Evolutionary conservation across 2,329 filamentous ascomycete genomes (phyloP).

Genomic region (Trichoderma simmonsii): DNA sequence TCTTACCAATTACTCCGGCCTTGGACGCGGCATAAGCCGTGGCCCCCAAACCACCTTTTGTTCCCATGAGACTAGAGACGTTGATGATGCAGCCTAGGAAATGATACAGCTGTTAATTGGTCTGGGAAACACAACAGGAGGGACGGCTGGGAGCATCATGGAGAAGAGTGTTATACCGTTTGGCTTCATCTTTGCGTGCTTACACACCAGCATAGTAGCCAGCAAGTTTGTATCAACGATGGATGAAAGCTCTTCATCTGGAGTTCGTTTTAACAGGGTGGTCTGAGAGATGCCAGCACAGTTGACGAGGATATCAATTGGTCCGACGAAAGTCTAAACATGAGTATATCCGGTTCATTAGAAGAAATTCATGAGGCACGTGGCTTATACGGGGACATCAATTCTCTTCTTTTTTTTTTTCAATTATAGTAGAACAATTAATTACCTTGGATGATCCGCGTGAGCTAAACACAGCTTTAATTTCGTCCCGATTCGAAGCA

Average conservation of each 20-base stretch:
- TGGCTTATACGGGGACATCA: neutral
- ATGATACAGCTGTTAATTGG: neutral
- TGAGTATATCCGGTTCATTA: neutral
- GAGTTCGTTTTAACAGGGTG: conserved; percentile 58
- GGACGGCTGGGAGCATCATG: neutral
- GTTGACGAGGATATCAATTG: conserved; percentile 66
- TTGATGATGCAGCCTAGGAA: conserved; percentile 71
- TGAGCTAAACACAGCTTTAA: conserved; percentile 32
- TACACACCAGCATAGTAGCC: conserved; percentile 62
- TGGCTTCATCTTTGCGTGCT: conserved; percentile 37
- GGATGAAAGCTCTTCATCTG: conserved; percentile 47
- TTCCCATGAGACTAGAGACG: conserved; percentile 70
- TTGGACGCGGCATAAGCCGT: conserved; percentile 77
- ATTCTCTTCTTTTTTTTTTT: neutral
- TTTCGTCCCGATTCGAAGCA: conserved; percentile 28
- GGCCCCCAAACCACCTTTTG: conserved; percentile 66
- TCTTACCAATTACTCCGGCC: conserved; percentile 68
- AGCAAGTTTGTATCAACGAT: conserved; percentile 69
- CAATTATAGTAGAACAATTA: neutral
- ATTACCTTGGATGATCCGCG: conserved; percentile 20
- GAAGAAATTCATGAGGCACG: neutral
- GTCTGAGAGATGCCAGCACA: conserved; percentile 71
- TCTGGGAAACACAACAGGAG: neutral
- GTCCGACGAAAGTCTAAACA: conserved; percentile 27
- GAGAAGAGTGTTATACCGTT: conserved; percentile 27